Conservation (phyloP, 768 basidiomycete genomes). For the Collybia nuda region DNA sequence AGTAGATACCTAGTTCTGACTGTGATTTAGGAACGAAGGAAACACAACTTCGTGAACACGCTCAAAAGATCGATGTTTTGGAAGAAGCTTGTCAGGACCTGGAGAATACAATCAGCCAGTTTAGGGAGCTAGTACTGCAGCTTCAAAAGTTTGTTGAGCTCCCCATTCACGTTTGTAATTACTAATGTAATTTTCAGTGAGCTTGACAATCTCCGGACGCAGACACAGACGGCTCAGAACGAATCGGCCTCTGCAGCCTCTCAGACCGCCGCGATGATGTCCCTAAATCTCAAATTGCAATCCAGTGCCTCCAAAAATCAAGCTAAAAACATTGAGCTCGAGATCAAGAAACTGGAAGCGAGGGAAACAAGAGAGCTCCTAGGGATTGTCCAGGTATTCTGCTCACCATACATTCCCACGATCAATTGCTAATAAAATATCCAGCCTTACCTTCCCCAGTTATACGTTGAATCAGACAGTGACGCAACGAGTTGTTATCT, state of each 20-base stretch:
- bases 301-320: constrained; percentile 90
- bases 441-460: constrained; percentile 89
- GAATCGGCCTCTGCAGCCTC: constrained; percentile 83
- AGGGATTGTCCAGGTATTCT: constrained; percentile 72
- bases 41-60: constrained; percentile 63
- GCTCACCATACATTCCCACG: background rate
- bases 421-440: constrained; percentile 1
- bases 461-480: constrained; percentile 86
- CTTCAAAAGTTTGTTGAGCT: constrained; percentile 62
- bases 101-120: constrained; percentile 86
- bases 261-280: constrained; percentile 92
- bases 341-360: constrained; percentile 83
- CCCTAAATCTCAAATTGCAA: constrained; percentile 92
- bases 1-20: background rate
- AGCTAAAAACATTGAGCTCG: constrained; percentile 85
- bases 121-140: constrained; percentile 86
- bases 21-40: constrained; percentile 63
- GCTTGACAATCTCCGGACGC: constrained; percentile 77
- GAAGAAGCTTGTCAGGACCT: constrained; percentile 84
- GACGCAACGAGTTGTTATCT: constrained; percentile 89
- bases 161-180: too few species aligned
- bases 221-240: constrained; percentile 81
- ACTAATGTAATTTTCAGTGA: constrained; percentile 51
- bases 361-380: constrained; percentile 80
- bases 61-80: constrained; percentile 60